Percentiles rank a stretch among this genome's conserved stretches.
phyloP scores from a whole-genome alignment of 2,329 filamentous ascomycete genomes.

The Teratosphaeria pseudoeucalypti region DNA sequence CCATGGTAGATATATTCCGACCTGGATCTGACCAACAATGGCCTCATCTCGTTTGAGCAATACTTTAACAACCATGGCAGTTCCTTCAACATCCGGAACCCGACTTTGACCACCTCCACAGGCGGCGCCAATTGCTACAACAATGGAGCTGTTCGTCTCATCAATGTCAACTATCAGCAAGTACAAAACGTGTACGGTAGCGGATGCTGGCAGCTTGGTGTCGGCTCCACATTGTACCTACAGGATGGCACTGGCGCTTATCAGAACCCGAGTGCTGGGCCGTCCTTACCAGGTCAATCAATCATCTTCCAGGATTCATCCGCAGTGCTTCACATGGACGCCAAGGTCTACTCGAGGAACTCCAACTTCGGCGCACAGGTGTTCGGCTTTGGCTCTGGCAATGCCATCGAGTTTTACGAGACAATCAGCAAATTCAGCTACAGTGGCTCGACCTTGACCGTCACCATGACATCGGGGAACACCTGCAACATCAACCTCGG shows the following conservation, averaged over 20 bases:
- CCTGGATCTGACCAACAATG: slow-evolving; percentile 1
- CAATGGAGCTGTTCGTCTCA: slow-evolving; percentile 7
- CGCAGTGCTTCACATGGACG: slow-evolving; percentile 7
- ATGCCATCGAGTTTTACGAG: slow-evolving; percentile 7
- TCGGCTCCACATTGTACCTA: slow-evolving; percentile 4
- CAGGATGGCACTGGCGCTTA: slow-evolving; percentile 3
- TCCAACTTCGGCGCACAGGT: slow-evolving; percentile 4
- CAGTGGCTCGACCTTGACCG: neutral
- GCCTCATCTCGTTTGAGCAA: slow-evolving; percentile 8
- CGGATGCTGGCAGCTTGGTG: slow-evolving; percentile 6
- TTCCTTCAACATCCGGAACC: slow-evolving; percentile 2
- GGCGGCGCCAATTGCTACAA: slow-evolving; percentile 4
- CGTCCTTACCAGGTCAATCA: slow-evolving; percentile 2
- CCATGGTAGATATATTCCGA: neutral
- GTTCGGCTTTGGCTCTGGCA: slow-evolving; percentile 2
- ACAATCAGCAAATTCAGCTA: slow-evolving; percentile 3
- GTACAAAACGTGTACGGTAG: slow-evolving; percentile 6
- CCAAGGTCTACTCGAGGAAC: slow-evolving; percentile 2
- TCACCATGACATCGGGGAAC: slow-evolving; percentile 1
- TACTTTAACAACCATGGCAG: slow-evolving; percentile 1
- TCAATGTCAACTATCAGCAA: slow-evolving; percentile 5
- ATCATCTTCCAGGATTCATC: slow-evolving; percentile 6
- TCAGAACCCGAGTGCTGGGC: slow-evolving; percentile 1
- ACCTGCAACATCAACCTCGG: neutral
- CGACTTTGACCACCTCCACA: neutral